phyloP scores from a whole-genome alignment of 805 yeast species.

The Wickerhamiella allomyrinae region DNA sequence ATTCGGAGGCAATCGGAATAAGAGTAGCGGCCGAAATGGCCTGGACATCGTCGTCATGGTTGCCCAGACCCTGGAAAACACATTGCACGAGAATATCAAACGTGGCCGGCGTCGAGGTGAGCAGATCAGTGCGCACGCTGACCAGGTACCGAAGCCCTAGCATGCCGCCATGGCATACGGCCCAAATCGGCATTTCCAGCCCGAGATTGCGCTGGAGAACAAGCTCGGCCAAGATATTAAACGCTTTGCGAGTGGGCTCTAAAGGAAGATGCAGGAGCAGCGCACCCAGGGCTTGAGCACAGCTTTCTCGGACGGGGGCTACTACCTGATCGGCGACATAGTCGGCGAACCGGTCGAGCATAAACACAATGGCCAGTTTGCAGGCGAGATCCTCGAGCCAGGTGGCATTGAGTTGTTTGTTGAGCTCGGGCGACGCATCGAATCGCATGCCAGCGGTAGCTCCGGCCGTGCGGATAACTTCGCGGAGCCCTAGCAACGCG shows the following conservation, averaged over 20 bases:
- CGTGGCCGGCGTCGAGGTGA: conserved; percentile 40
- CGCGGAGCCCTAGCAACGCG: conserved; percentile 82
- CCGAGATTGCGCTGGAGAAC: conserved; percentile 46
- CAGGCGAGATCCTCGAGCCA: conserved; percentile 83
- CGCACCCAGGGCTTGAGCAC: conserved; percentile 90
- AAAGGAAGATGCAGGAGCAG: conserved; percentile 59
- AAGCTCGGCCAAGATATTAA: conserved; percentile 48
- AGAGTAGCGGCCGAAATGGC: conserved; percentile 91
- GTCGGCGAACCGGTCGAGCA: conserved; percentile 92
- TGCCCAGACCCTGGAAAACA: conserved; percentile 70
- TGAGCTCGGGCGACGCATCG: conserved; percentile 47
- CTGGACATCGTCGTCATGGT: conserved; percentile 87
- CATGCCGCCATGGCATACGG: conserved; percentile 97
- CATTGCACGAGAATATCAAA: conserved; percentile 63
- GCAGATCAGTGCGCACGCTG: conserved; percentile 70
- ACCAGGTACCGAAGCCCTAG: conserved; percentile 85
- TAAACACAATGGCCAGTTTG: conserved; percentile 69
- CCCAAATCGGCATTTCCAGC: conserved; percentile 60
- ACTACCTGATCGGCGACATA: conserved; percentile 94
- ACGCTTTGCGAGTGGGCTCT: conserved; percentile 44
- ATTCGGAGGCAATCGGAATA: conserved; percentile 77
- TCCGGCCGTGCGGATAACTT: conserved; percentile 70
- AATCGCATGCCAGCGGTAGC: conserved; percentile 68
- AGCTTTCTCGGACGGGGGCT: conserved; percentile 95
- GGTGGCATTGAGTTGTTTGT: conserved; percentile 45